Evolutionary conservation across 2,329 filamentous ascomycete species (phyloP), one percentile per base, ranked within the genome.

Genomic region (Gremmenia infestans): DNA sequence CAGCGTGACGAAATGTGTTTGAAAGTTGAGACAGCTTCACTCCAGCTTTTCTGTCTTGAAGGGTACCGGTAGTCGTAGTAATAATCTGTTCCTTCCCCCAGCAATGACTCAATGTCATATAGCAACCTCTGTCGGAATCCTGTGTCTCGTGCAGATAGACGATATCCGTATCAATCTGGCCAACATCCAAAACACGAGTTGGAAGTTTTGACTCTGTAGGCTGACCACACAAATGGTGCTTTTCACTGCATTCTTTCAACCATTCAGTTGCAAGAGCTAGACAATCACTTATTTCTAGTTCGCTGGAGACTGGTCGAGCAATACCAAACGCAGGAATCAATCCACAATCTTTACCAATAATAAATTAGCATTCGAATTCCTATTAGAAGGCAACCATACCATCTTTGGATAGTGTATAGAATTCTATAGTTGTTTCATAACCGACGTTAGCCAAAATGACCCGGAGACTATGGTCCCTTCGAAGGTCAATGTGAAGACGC

Each of bases 51-150:
- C 48, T 50, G 5, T 22, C n/a, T 23, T 50, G 48, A 14, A 50
- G 28, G 15, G 48, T 50, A 22, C 39, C n/a, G 5, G 48, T 50
- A 37, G 48, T 50, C n/a, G 48, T 50, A 7, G 48, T 50, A 22
- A 50, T 50, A 12, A 50, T 50, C 28, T 50, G 48, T 39, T 50
- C 48, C 35, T 50, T 40, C n/a, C 48, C 48, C 48, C 48, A 50
- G 9, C 48, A 50, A 37, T 50, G 48, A 37, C 48, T 50, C 36
- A 50, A 50, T 15, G 48, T 37, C 35, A 50, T 50, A 23, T 50
- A 50, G 11, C 15, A 19, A 39, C 36, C 48, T 50, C 17, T n/a
- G 7, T 50, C 48, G 28, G 28, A 50, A 12, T 37, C 32, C 40
- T 22, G 1, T 22, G 48, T 39, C 28, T 50, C 48, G 15, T 50